phyloP scores from a whole-genome alignment of 495 filamentous ascomycete species.

The Daldinia concentrica region DNA sequence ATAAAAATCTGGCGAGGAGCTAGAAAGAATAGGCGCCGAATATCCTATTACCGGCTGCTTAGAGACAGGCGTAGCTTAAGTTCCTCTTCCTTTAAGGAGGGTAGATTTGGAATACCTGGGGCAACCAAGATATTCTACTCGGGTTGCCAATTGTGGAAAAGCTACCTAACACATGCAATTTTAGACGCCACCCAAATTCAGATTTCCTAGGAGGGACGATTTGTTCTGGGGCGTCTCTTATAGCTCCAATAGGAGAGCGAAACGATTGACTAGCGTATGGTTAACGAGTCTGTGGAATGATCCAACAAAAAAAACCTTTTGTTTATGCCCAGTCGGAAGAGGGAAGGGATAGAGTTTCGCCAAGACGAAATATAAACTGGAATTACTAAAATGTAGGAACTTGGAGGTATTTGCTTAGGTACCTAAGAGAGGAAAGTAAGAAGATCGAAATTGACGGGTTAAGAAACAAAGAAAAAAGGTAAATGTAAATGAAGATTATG shows the following conservation, averaged over 20 bases:
- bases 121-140: not conserved
- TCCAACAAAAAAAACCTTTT: not conserved
- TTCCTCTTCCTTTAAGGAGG: not conserved
- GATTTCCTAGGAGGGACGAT: slow-evolving; percentile 9
- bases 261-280: slow-evolving; percentile 11
- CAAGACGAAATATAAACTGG: not conserved
- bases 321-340: too few species aligned
- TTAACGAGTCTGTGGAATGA: not conserved
- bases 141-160: slow-evolving; percentile 18
- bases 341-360: not conserved
- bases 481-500: not conserved
- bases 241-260: not conserved
- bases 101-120: not conserved
- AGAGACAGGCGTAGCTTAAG: too few species aligned
- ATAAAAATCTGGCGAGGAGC: too few species aligned
- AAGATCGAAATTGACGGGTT: not conserved
- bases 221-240: not conserved
- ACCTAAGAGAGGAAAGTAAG: not conserved
- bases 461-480: not conserved
- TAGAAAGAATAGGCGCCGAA: too few species aligned
- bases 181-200: slow-evolving; percentile 3
- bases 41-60: too few species aligned
- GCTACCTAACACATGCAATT: slow-evolving; percentile 4
- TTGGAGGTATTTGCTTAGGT: not conserved
- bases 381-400: not conserved